These are phyloP conservation scores for Mycena crocata DNA, from an alignment of 768 basidiomycete genomes.

Conservation along the genomic window DNA sequence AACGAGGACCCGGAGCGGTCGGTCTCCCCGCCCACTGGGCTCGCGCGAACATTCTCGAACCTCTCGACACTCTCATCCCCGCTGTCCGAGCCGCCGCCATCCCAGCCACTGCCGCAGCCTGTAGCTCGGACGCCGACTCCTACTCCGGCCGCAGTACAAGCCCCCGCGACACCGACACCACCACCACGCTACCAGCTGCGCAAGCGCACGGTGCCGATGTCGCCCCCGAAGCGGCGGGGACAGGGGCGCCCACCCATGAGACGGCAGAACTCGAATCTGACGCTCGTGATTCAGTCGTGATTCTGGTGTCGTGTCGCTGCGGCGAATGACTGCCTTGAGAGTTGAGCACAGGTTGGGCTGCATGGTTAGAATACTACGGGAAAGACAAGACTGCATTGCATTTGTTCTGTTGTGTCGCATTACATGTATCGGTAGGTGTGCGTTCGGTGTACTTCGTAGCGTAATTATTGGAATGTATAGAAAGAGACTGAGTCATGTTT, in stretches of 20 bases:
- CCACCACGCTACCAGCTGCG: constrained; percentile 28
- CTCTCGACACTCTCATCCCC: constrained; percentile 41
- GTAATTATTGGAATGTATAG: neutral
- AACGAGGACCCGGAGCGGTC: neutral
- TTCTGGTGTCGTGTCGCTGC: neutral
- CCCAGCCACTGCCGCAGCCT: neutral
- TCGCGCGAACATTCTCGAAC: constrained; percentile 29
- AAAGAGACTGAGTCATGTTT: too few relatives aligned
- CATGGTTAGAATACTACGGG: neutral
- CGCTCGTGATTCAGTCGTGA: constrained; percentile 21
- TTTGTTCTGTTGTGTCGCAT: constrained; percentile 7
- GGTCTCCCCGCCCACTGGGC: neutral
- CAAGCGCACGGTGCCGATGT: constrained; percentile 14
- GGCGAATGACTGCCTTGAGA: neutral
- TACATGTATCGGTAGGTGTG: constrained; percentile 24
- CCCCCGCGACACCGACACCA: constrained; percentile 1
- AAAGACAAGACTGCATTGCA: neutral
- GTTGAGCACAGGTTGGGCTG: too few relatives aligned
- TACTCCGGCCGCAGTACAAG: too few relatives aligned
- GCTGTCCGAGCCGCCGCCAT: constrained; percentile 9
- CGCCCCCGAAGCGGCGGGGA: constrained; percentile 21
- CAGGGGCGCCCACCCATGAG: constrained; percentile 13
- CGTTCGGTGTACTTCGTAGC: constrained; percentile 11
- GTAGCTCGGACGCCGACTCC: too few relatives aligned
- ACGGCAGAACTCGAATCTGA: constrained; percentile 17